phyloP scores from a whole-genome alignment of 2,329 filamentous ascomycete genomes.

The Fusarium fracticaudum region DNA sequence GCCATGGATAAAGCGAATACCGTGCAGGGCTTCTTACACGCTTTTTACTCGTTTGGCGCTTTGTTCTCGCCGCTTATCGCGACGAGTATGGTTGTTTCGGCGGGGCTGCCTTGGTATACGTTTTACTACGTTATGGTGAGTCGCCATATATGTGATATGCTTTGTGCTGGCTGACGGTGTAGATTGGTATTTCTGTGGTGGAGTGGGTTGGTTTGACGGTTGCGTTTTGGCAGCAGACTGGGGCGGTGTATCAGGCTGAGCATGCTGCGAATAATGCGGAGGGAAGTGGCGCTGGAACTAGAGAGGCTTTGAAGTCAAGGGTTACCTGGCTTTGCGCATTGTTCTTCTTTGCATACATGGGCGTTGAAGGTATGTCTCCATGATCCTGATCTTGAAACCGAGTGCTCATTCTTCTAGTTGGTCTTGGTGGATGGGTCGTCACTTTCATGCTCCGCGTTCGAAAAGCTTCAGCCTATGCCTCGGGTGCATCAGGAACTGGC shows the following conservation, averaged over 20 bases:
- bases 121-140: constrained; percentile 78
- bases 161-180: background rate
- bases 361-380: constrained; percentile 63
- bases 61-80: constrained; percentile 71
- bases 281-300: constrained; percentile 44
- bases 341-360: constrained; percentile 79
- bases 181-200: constrained; percentile 60
- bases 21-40: constrained; percentile 72
- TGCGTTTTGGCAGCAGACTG: constrained; percentile 70
- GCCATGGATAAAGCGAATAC: constrained; percentile 75
- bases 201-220: constrained; percentile 62
- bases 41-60: constrained; percentile 72
- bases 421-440: constrained; percentile 81
- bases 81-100: constrained; percentile 72
- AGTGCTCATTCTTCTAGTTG: constrained; percentile 51
- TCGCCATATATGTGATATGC: background rate
- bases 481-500: constrained; percentile 77
- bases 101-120: constrained; percentile 68
- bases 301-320: constrained; percentile 53
- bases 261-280: constrained; percentile 40
- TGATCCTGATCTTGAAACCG: accelerated
- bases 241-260: constrained; percentile 59
- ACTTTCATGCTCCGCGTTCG: constrained; percentile 81
- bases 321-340: constrained; percentile 73
- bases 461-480: constrained; percentile 69